phyloP scores from a whole-genome alignment of 176 grass and related monocot species.

The Triticum dicoccoides region DNA sequence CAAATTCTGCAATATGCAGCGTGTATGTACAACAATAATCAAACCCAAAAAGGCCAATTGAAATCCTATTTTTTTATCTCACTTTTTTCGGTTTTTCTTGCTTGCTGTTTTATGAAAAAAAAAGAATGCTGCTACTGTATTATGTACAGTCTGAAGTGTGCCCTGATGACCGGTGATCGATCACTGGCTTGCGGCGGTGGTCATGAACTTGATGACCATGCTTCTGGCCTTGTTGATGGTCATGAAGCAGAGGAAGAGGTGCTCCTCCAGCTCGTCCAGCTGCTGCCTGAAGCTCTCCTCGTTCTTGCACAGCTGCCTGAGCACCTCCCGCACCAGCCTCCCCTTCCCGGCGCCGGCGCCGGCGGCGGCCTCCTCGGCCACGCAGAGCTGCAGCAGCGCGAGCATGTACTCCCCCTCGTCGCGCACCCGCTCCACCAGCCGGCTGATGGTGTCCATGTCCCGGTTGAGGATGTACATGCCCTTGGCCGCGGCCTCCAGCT shows the following conservation, averaged over 20 bases:
- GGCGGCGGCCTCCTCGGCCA: constrained; percentile 20
- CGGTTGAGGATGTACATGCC: constrained; percentile 86
- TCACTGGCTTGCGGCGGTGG: constrained; percentile 21
- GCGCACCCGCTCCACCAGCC: constrained; percentile 68
- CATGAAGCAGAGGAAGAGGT: constrained; percentile 96
- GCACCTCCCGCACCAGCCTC: constrained; percentile 72
- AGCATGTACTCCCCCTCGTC: constrained; percentile 86
- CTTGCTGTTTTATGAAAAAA: background rate
- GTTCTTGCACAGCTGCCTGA: constrained; percentile 78
- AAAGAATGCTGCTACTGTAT: background rate
- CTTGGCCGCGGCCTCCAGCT: constrained; percentile 82
- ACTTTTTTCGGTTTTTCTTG: background rate
- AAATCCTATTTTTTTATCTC: background rate
- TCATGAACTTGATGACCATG: constrained; percentile 68
- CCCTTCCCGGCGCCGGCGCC: constrained; percentile 32
- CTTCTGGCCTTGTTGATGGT: constrained; percentile 89
- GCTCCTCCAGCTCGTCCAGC: constrained; percentile 95
- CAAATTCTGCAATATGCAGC: background rate
- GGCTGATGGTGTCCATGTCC: constrained; percentile 88
- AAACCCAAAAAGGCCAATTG: background rate
- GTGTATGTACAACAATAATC: background rate
- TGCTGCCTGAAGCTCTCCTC: constrained; percentile 75
- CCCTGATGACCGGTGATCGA: background rate
- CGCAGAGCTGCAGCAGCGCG: constrained; percentile 70
- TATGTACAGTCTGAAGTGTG: background rate